Percentiles rank a stretch among this genome's conserved stretches.
Evolutionary conservation across 352 stramenopile genomes (phyloP).

Genomic region (Phytophthora tentaculata): DNA sequence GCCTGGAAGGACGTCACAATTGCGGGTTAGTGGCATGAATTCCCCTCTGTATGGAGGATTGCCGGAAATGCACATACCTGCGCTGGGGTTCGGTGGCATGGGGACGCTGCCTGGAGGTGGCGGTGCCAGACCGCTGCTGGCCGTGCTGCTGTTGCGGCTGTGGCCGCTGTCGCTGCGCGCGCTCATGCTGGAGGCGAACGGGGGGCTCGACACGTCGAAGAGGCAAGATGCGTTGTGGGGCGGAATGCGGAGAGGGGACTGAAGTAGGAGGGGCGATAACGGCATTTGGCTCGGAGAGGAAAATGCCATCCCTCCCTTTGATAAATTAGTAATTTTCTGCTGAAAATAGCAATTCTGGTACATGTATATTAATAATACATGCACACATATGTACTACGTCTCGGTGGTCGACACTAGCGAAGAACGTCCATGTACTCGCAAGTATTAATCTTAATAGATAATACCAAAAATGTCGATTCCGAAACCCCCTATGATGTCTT

Average conservation of each 20-base stretch:
- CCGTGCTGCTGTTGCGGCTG: conserved; percentile 55
- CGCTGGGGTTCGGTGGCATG: conserved; percentile 26
- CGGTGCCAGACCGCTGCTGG: conserved; percentile 36
- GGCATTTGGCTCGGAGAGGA: not conserved
- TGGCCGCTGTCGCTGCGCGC: conserved; percentile 44
- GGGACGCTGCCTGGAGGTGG: conserved; percentile 38
- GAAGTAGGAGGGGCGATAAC: conserved; percentile 5
- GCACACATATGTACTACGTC: no score
- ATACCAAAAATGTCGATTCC: no score
- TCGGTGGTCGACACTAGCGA: conserved; percentile 18
- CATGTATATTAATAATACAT: no score
- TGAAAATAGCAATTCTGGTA: conserved; percentile 5
- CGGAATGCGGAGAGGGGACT: conserved; percentile 4
- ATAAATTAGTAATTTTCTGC: not conserved
- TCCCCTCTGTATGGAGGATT: conserved; percentile 1
- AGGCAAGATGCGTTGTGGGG: conserved; percentile 30
- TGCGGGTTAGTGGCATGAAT: conserved; percentile 11
- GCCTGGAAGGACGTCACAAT: conserved; percentile 24
- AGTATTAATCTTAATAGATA: no score
- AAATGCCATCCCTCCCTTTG: conserved; percentile 8
- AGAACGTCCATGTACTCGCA: no score
- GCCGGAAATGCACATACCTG: conserved; percentile 15
- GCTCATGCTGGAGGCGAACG: conserved; percentile 37
- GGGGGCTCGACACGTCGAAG: conserved; percentile 14
- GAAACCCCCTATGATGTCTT: no score